Base-by-base conservation (phyloP, 2,329 filamentous ascomycete genomes). In the Phaeomoniella chlamydospora region DNA sequence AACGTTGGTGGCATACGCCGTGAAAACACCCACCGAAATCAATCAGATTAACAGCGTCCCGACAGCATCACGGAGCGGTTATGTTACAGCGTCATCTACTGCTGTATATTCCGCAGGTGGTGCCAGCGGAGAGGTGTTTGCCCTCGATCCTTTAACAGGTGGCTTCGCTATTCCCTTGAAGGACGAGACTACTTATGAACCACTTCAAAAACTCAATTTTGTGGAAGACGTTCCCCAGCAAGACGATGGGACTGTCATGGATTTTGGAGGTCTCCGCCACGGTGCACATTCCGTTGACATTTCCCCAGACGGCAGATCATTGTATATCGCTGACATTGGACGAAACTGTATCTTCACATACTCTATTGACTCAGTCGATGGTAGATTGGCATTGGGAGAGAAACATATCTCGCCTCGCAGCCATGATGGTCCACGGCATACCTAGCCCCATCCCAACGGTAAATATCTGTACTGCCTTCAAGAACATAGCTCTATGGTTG, bases 271-370 rank as follows among this genome's bases (percentile, higher is more conserved):
- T 14, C 43, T 49, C 15, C 42, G 46, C 4, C 46, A 49, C 37
- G 46, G 46, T 19, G 43, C 49, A 2, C 49, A 52, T 37, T 43
- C 41, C 9, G 41, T 48, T 2, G 49, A 50, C 19, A 41, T 52
- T 9, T 47, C 44, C 4, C 48, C 48, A 0, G 40, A 45, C 31
- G 43, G 45, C 11, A 33, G 36, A 12, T 40, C 42, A 3, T 34
- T 52, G 6, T 52, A 51, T 33, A 34, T 52, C 4, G 48, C 49
- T 0, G 48, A 52, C 40, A 51, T 50, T 3, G 48, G 49, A 2
- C 43, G 46, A 3, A 46, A 49, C 36, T 47, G 45, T 34, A 47
- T 49, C 35, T 49, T 45, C 45, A 45, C 43, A 5, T 49, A 39
- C 29, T 34, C 41, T 12, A 37, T 47, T n/a, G 37, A 38, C n/a